Conservation (phyloP, 2,329 filamentous ascomycete genomes). For the Aspergillus sp. region DNA sequence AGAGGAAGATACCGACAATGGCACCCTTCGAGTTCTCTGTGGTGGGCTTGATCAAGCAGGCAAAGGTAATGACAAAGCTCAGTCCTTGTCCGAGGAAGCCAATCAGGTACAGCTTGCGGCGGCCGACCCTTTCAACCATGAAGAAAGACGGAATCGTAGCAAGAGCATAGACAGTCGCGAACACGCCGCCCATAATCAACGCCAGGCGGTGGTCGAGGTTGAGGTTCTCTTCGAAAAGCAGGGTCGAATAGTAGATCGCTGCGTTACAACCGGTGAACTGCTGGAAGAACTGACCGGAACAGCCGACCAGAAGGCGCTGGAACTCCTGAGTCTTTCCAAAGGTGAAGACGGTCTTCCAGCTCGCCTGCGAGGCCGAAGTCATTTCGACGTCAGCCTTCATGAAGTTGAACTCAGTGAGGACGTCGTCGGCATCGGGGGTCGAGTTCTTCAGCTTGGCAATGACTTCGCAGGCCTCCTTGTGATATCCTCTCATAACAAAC, state of each 20-base stretch:
- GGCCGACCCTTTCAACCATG: slow-evolving; percentile 37
- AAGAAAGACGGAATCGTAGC: slow-evolving; percentile 26
- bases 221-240: slow-evolving; percentile 44
- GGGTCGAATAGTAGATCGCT: slow-evolving; percentile 44
- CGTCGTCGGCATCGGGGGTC: slow-evolving; percentile 19
- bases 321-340: slow-evolving; percentile 30
- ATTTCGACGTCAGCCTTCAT: slow-evolving; percentile 45
- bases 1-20: slow-evolving; percentile 62
- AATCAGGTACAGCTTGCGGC: slow-evolving; percentile 34
- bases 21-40: slow-evolving; percentile 29
- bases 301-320: slow-evolving; percentile 28
- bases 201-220: slow-evolving; percentile 17
- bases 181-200: slow-evolving; percentile 26
- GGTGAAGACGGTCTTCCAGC: slow-evolving; percentile 26
- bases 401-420: slow-evolving; percentile 33
- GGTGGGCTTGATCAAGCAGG: slow-evolving; percentile 27
- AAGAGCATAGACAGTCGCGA: slow-evolving; percentile 25
- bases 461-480: slow-evolving; percentile 46
- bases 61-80: slow-evolving; percentile 32
- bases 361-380: slow-evolving; percentile 30
- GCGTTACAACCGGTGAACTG: slow-evolving; percentile 47
- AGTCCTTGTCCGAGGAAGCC: slow-evolving; percentile 34
- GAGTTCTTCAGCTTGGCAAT: slow-evolving; percentile 38
- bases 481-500: slow-evolving; percentile 50
- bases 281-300: slow-evolving; percentile 37